A percentile compares a stretch with the other conserved stretches of the same genome.
phyloP scores from a whole-genome alignment of 768 basidiomycete genomes.

The Cystofilobasidium macerans region DNA sequence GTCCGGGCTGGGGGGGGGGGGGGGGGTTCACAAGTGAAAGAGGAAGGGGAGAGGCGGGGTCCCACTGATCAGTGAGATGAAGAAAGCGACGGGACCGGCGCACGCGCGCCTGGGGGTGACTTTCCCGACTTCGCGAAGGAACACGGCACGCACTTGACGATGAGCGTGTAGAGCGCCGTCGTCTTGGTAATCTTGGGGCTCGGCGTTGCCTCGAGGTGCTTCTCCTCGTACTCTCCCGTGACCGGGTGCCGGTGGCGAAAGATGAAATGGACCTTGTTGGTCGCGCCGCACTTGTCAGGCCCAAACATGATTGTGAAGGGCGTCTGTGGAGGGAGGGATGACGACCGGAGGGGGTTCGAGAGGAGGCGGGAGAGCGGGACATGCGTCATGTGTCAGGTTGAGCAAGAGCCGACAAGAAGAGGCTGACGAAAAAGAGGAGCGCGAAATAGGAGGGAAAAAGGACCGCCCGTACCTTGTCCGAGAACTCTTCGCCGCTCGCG shows the following conservation, averaged over 20 bases:
- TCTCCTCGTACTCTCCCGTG: conserved; percentile 89
- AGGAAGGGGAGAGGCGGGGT: not conserved
- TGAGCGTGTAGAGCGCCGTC: conserved; percentile 87
- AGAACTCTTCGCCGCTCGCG: conserved; percentile 38
- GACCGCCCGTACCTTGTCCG: conserved; percentile 35
- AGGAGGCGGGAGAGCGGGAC: too few relatives aligned
- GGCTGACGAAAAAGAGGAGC: too few relatives aligned
- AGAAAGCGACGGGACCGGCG: not conserved
- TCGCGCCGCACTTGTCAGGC: conserved; percentile 55
- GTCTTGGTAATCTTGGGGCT: conserved; percentile 77
- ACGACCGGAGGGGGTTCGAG: too few relatives aligned
- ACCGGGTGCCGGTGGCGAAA: conserved; percentile 94
- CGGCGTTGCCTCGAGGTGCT: conserved; percentile 75
- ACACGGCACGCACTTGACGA: conserved; percentile 59
- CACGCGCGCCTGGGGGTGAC: conserved; percentile 38
- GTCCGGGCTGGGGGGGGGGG: conserved; percentile 53
- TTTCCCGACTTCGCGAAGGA: too few relatives aligned
- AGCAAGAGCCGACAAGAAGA: too few relatives aligned
- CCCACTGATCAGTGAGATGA: too few relatives aligned
- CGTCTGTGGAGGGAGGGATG: conserved; percentile 29
- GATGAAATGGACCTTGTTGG: conserved; percentile 84
- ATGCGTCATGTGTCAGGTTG: too few relatives aligned
- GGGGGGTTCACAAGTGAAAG: not conserved
- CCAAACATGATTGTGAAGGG: conserved; percentile 48
- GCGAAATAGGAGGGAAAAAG: not conserved